These are phyloP conservation scores for Yamadazyma nakazawae DNA, from an alignment of 805 yeast species.

Conservation along the genomic window DNA sequence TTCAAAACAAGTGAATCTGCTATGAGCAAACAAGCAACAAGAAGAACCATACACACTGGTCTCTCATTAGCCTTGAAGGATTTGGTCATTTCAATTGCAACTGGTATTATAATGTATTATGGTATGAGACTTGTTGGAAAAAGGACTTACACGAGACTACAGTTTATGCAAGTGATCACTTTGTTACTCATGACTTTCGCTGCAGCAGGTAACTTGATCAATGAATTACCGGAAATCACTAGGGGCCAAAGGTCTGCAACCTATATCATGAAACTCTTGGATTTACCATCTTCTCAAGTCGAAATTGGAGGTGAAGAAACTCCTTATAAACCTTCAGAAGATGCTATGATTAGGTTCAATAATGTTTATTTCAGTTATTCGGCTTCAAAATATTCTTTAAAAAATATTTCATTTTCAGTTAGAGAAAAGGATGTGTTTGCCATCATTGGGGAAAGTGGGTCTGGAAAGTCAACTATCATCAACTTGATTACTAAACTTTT, in stretches of 20 bases:
- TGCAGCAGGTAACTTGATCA: conserved; percentile 55
- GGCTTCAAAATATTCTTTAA: conserved; percentile 27
- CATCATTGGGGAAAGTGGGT: conserved; percentile 82
- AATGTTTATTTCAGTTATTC: conserved; percentile 52
- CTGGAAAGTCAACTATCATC: conserved; percentile 83
- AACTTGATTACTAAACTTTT: conserved; percentile 56
- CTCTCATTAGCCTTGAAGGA: conserved; percentile 60
- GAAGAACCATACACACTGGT: conserved; percentile 61
- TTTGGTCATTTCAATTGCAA: conserved; percentile 55
- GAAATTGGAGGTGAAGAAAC: conserved; percentile 36
- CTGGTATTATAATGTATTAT: conserved; percentile 72
- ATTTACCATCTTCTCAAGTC: conserved; percentile 26
- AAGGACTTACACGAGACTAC: conserved; percentile 52
- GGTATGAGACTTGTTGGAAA: conserved; percentile 70
- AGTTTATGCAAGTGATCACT: conserved; percentile 66
- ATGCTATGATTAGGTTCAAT: conserved; percentile 35
- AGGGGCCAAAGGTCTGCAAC: conserved; percentile 76
- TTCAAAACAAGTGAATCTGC: conserved; percentile 28
- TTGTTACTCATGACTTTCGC: conserved; percentile 71
- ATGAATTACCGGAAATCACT: conserved; percentile 73
- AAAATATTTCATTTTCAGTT: conserved; percentile 42
- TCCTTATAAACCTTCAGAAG: conserved; percentile 18
- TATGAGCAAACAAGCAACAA: conserved; percentile 40
- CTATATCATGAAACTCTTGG: conserved; percentile 40
- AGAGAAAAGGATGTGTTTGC: conserved; percentile 53